Percentiles rank a stretch among this genome's conserved stretches.
Evolutionary conservation across 768 basidiomycete genomes (phyloP).

Genomic region (Russula sp.): DNA sequence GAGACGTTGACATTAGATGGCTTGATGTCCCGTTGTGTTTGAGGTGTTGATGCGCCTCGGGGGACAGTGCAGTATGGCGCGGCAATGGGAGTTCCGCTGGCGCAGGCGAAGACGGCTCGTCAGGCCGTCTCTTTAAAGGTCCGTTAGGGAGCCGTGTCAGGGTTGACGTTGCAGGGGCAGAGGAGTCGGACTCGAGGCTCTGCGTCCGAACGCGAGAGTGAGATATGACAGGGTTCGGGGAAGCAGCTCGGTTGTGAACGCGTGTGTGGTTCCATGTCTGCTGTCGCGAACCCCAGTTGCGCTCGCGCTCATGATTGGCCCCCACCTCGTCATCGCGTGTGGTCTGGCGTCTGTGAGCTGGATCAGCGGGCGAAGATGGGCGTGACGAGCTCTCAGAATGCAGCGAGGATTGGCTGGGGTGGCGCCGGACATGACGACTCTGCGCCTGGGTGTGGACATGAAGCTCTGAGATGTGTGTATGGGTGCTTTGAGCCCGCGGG

Average conservation of each 20-base stretch:
- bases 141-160: not conserved
- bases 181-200: conserved; percentile 11
- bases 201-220: conserved; percentile 21
- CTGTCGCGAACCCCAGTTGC: conserved; percentile 66
- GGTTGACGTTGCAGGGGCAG: not conserved
- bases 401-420: conserved; percentile 13
- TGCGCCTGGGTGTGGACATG: conserved; percentile 33
- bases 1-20: not conserved
- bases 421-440: conserved; percentile 27
- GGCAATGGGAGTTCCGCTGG: not conserved
- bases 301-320: conserved; percentile 47
- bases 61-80: not conserved
- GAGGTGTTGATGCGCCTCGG: not conserved
- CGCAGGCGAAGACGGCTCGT: not conserved
- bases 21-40: conserved; percentile 4
- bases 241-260: conserved; percentile 22
- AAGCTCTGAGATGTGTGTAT: conserved; percentile 4
- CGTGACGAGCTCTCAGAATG: conserved; percentile 20
- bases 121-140: not conserved
- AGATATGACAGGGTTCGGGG: conserved; percentile 18
- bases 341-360: conserved; percentile 26
- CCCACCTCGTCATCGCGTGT: conserved; percentile 31
- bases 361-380: conserved; percentile 5
- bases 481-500: not conserved
- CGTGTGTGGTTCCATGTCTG: conserved; percentile 23